A percentile compares a stretch with the other conserved stretches of the same genome.
These are phyloP conservation scores for Phytopythium chamaehyphon DNA, from an alignment of 352 stramenopile species.

Conservation along the genomic window DNA sequence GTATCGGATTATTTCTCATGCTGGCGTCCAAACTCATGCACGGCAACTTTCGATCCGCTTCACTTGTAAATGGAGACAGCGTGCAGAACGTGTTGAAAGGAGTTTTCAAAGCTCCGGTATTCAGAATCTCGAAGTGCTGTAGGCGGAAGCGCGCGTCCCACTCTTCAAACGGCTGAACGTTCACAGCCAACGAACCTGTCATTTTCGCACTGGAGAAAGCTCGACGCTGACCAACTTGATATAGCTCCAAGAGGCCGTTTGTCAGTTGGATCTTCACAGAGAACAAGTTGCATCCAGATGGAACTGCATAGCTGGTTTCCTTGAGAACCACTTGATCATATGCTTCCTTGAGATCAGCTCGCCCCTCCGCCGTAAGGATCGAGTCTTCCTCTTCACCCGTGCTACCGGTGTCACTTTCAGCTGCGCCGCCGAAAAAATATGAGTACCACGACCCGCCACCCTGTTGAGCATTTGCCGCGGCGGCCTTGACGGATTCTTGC, in stretches of 20 bases:
- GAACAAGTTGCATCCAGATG: slow-evolving; percentile 62
- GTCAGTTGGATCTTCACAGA: slow-evolving; percentile 61
- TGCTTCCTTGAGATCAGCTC: slow-evolving; percentile 61
- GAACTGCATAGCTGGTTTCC: slow-evolving; percentile 37
- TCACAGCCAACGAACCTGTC: slow-evolving; percentile 46
- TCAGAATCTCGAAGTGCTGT: slow-evolving; percentile 66
- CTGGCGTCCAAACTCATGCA: slow-evolving; percentile 53
- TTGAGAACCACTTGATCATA: slow-evolving; percentile 71
- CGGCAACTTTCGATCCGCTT: slow-evolving; percentile 12
- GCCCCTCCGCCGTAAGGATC: slow-evolving; percentile 53
- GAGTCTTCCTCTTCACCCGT: slow-evolving; percentile 34
- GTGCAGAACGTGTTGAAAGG: slow-evolving; percentile 64
- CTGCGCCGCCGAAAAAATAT: slow-evolving; percentile 66
- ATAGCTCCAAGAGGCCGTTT: slow-evolving; percentile 47
- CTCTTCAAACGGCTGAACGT: slow-evolving; percentile 62
- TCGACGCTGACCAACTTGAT: slow-evolving; percentile 32
- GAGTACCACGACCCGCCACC: slow-evolving; percentile 63
- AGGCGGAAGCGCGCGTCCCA: slow-evolving; percentile 62
- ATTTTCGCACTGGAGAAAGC: slow-evolving; percentile 48
- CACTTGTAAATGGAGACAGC: slow-evolving; percentile 19
- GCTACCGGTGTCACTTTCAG: slow-evolving; percentile 6
- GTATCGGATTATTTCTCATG: slow-evolving; percentile 12
- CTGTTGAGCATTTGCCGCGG: slow-evolving; percentile 12
- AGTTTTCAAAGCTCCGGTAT: slow-evolving; percentile 34
- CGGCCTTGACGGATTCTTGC: slow-evolving; percentile 17